A percentile compares a stretch with the other conserved stretches of the same genome.
Evolutionary conservation across 768 basidiomycete species (phyloP).

Genomic region (Dioszegia aurantiaca): DNA sequence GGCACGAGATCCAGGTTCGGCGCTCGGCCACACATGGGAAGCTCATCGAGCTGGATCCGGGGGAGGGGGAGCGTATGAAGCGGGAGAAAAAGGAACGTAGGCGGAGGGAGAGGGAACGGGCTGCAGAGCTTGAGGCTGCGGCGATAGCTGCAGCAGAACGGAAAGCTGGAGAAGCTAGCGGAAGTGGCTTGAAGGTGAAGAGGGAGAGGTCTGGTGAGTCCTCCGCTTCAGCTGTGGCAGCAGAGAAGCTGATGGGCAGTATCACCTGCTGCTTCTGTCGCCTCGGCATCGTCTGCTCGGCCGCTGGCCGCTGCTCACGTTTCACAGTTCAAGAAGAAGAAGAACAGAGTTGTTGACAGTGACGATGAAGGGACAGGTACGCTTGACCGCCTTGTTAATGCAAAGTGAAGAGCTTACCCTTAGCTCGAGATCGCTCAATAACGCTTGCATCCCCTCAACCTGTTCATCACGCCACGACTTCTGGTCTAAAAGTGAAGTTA

Average conservation of each 20-base stretch:
- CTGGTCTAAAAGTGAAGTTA: constrained; percentile 44
- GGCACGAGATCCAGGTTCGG: constrained; percentile 13
- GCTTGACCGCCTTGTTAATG: constrained; percentile 6
- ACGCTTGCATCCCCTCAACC: constrained; percentile 30
- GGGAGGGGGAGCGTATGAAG: constrained; percentile 14
- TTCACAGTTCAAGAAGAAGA: constrained; percentile 37
- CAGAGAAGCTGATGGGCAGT: constrained; percentile 11
- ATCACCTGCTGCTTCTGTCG: constrained; percentile 34
- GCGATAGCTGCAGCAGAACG: constrained; percentile 20
- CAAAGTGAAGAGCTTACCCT: neutral
- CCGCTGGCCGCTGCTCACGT: constrained; percentile 30
- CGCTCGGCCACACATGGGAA: neutral
- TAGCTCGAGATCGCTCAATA: constrained; percentile 31
- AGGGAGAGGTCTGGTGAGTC: constrained; percentile 40
- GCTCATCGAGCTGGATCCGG: constrained; percentile 16
- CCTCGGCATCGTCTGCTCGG: constrained; percentile 11
- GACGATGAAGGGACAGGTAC: constrained; percentile 40
- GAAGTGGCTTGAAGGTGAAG: constrained; percentile 39
- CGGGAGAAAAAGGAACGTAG: constrained; percentile 29
- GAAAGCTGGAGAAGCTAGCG: constrained; percentile 7
- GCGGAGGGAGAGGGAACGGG: constrained; percentile 19
- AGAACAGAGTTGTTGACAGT: constrained; percentile 38
- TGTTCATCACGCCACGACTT: constrained; percentile 23
- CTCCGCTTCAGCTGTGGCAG: neutral
- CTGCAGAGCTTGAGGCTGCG: constrained; percentile 25